Conservation (phyloP, 2,329 filamentous ascomycete genomes). For the Zopfia rhizophila region DNA sequence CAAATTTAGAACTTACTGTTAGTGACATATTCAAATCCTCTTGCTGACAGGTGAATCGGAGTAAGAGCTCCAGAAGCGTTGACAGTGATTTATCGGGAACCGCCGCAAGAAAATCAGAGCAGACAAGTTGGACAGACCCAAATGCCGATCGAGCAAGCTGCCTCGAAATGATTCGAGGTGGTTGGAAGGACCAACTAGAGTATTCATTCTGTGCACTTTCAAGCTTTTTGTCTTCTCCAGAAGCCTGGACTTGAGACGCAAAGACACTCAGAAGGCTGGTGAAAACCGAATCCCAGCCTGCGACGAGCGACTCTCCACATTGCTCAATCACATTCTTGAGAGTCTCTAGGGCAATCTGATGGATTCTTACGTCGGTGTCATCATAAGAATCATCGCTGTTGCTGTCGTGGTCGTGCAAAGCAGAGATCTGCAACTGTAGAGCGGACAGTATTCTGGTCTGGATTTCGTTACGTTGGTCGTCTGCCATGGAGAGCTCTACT, state of each 20-base stretch:
- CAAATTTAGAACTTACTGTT: slow-evolving; percentile 73
- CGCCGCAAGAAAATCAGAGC: slow-evolving; percentile 88
- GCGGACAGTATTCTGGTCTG: slow-evolving; percentile 78
- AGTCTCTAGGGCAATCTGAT: slow-evolving; percentile 81
- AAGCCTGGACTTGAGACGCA: slow-evolving; percentile 14
- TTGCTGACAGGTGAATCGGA: slow-evolving; percentile 87
- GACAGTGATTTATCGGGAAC: slow-evolving; percentile 75
- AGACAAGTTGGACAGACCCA: slow-evolving; percentile 88
- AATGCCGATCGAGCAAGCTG: slow-evolving; percentile 88
- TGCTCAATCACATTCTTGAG: slow-evolving; percentile 86
- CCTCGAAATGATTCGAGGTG: slow-evolving; percentile 64
- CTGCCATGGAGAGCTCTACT: slow-evolving; percentile 63
- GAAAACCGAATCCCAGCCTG: slow-evolving; percentile 88
- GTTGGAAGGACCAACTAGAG: not conserved
- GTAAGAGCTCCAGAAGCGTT: slow-evolving; percentile 87
- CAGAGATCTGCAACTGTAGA: slow-evolving; percentile 69
- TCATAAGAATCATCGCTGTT: slow-evolving; percentile 67
- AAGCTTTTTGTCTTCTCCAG: not conserved
- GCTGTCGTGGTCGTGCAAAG: slow-evolving; percentile 66
- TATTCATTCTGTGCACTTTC: slow-evolving; percentile 42
- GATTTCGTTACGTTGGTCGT: slow-evolving; percentile 60
- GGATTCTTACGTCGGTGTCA: slow-evolving; percentile 78
- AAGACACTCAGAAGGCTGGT: slow-evolving; percentile 88
- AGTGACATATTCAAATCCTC: slow-evolving; percentile 96
- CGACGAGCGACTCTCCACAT: slow-evolving; percentile 83